Conservation (phyloP, 352 stramenopile genomes). For the Blastocystis sp. region DNA sequence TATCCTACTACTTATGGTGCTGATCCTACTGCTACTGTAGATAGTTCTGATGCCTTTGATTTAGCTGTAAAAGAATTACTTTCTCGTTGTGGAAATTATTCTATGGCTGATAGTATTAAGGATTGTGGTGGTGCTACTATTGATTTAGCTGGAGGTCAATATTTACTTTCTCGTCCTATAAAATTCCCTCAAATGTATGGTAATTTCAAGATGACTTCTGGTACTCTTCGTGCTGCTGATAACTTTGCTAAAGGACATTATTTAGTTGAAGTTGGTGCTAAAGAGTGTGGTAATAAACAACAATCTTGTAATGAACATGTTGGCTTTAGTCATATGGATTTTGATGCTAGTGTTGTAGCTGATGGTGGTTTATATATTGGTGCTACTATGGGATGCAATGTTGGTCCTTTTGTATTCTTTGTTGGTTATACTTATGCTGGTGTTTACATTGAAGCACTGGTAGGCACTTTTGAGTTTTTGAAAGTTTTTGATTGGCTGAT, state of each 20-base stretch:
- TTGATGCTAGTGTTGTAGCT: not conserved
- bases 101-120: constrained; percentile 9
- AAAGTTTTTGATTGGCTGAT: too few relatives aligned
- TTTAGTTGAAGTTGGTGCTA: constrained; percentile 2
- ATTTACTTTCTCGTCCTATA: not conserved
- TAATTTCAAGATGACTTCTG: constrained; percentile 5
- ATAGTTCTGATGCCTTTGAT: not conserved
- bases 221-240: not conserved
- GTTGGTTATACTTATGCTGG: constrained; percentile 1
- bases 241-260: not conserved
- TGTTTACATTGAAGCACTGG: too few relatives aligned
- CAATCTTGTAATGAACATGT: constrained; percentile 4
- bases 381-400: not conserved
- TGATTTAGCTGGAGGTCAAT: constrained; percentile 5
- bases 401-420: not conserved
- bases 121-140: not conserved
- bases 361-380: not conserved
- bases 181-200: not conserved
- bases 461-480: too few relatives aligned
- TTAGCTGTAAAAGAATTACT: not conserved
- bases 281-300: not conserved
- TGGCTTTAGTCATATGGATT: not conserved
- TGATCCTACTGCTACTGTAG: not conserved
- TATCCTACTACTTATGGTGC: too few relatives aligned
- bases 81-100: too few relatives aligned